Evolutionary conservation across 1,284 basidiomycete genomes (phyloP).

Genomic region (Papiliotrema laurentii): DNA sequence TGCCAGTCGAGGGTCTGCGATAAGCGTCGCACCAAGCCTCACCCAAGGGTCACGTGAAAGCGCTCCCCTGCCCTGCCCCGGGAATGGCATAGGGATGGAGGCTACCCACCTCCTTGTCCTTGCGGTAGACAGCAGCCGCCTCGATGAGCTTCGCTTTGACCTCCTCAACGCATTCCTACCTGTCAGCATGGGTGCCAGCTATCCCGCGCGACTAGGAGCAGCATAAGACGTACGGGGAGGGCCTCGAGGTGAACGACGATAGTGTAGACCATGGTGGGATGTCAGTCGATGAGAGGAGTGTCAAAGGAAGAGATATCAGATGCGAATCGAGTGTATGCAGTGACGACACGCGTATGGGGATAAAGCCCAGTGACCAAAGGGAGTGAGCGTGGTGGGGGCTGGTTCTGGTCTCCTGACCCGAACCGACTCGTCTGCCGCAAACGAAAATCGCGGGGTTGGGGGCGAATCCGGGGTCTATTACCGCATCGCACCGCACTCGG

Average conservation of each 20-base stretch:
- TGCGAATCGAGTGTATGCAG: no score
- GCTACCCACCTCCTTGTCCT: slow-evolving; percentile 40
- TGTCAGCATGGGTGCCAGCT: background rate
- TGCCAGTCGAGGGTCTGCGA: slow-evolving; percentile 39
- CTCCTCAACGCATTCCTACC: slow-evolving; percentile 39
- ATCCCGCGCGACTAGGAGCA: no score
- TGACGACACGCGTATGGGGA: background rate
- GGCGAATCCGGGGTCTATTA: no score
- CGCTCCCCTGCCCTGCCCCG: background rate
- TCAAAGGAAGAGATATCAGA: no score
- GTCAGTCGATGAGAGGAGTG: background rate
- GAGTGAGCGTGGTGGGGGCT: no score
- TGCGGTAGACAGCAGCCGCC: slow-evolving; percentile 42
- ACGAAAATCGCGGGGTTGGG: no score
- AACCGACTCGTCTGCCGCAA: no score
- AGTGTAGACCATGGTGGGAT: slow-evolving; percentile 43
- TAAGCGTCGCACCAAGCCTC: background rate
- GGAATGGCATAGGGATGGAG: background rate
- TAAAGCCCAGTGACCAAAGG: no score
- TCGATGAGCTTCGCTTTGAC: slow-evolving; percentile 46
- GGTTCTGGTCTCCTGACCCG: no score
- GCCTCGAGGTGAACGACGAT: slow-evolving; percentile 46
- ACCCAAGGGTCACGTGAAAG: background rate
- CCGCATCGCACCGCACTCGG: no score
- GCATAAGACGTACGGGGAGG: slow-evolving; percentile 29